Evolutionary conservation across 2,329 filamentous ascomycete genomes (phyloP), one percentile per base, ranked within the genome.

Genomic region (Ascochyta clinopodiicola): DNA sequence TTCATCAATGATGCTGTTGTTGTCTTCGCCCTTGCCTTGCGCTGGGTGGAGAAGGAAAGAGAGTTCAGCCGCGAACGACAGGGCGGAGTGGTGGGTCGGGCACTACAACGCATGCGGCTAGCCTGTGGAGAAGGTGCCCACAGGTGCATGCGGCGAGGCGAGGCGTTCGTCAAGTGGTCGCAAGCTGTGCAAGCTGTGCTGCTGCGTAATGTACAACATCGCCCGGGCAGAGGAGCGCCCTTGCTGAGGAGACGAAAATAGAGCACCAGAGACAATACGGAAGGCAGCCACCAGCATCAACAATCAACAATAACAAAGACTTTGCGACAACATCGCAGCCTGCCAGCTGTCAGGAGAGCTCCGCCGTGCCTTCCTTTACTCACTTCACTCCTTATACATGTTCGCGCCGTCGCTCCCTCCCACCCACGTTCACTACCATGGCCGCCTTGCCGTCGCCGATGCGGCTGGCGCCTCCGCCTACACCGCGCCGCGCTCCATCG

Each of bases 401-500:
- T 62, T 38, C 59, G 58, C 44, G 48, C 53, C 42, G 47, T 58
- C 60, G 48, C 57, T 69, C 63, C 60, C 61, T 60, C 60, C 60
- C 39, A 31, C 52, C 36, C 39, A 45, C 38, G 52, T 25, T 42
- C 46, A 45, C 15, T 59, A 59, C 56, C 64, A 74, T 73, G 67
- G 57, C 63, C 37, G 59, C 59, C 51, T 59, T 74, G 37, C 62
- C 67, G 22, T 71, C 68, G 44, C 68, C 70, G 15, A 60, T 69
- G 53, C 71, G 67, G 40, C 64, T 74, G 54, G 60, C 67, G 17
- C 69, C 69, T 50, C 67, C 72, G 34, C 50, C 68, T 50, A 72
- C 69, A n/a, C 70, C 71, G 15, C 65, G 61, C 42, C 68, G 69
- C 24, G 62, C 68, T 4, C 59, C 67, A 17, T 75, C 73, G 46